Evolutionary conservation across 805 yeast species (phyloP), one percentile per base, ranked within the genome.

Genomic region (Yamadazyma nakazawae): DNA sequence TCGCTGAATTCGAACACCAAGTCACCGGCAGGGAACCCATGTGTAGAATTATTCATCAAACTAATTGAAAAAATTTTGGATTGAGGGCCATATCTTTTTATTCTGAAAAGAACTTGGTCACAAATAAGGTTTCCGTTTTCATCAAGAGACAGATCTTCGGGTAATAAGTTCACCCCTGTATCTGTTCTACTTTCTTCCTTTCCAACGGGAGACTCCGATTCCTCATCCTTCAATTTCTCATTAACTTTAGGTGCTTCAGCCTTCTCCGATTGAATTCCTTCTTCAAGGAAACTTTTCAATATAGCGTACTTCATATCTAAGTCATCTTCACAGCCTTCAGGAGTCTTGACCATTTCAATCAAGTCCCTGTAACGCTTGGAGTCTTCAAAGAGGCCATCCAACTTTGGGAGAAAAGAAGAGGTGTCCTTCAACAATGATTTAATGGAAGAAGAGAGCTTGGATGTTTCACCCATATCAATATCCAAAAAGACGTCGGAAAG

Each of bases 1-100:
- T 58, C 54, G 37, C 35, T 49, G 47, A 66, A 64, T 43, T 59
- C 66, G 48, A 67, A 65, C 12, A 49, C 57, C 25, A 66, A 55
- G 28, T 58, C 59, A 2, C 69, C 68, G 13, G 68, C 66, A 18
- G 52, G 47, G 39, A 67, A 63, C 7, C 40, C 28, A 34, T 46
- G 52, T 5, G 45, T 31, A 4, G 68, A 57, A 19, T 51, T 50
- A 45, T 66, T 66, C 14, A 48, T 48, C 50, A 66, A 56, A 41
- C 51, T 54, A 32, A 66, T 41, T 2, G 64, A 59, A 31, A 61
- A 54, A 9, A 60, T 50, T 28, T 52, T 54, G 2, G 62, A 53
- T 24, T 56, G 49, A 19, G 48, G 50, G 6, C 54, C 52, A 26
- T 45, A 45, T 21, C 53, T 53, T 43, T 60, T 62, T 7, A 49